Base-by-base conservation (phyloP, 495 filamentous ascomycete genomes). In the Annulohypoxylon nitens region DNA sequence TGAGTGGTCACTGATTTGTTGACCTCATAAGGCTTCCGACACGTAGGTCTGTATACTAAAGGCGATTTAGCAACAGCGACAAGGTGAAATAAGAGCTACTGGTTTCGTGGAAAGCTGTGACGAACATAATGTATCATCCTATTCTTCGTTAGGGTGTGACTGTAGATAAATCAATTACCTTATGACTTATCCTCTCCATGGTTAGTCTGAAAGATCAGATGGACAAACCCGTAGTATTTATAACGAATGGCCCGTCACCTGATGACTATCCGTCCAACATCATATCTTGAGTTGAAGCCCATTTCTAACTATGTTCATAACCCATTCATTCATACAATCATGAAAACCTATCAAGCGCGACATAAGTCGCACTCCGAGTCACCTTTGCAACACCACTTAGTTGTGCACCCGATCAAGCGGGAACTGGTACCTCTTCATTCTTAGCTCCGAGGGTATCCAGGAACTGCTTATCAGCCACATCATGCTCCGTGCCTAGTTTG, bases 401-500 rank as follows among this genome's bases (percentile, higher is more conserved):
- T 2, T 18, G 2, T 26, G 11, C 11, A 10, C n/a, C 60, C 47
- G 47, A 51, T 58, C 63, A 72, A 25, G 30, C 20, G 3, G 48
- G 55, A 14, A 33, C 16, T 23, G 25, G 26, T 11, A 30, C 30
- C 41, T 16, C 36, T 16, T 34, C 53, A 12, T 41, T 53, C 64
- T 43, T 20, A 30, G 60, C 41, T 3, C n/a, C 26, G 55, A 55
- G 30, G 20, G 20, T n/a, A 12, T 50, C 34, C 12, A 71, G 5
- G 4, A 79, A 41, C 2, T 14, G 55, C 7, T 64, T 25, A 4
- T 62, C 30, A 45, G 23, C 18, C 9, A 43, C 64, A 6, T 51
- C 47, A 48, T 77, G 65, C 23, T 61, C 25, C 23, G 34, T 51
- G 23, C 58, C 65, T 48, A 79, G 55, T 23, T 59, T 12, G 25